A percentile compares a stretch with the other conserved stretches of the same genome.
These are phyloP conservation scores for Prinsepia uniflora DNA, from an alignment of 306 rosid species.

Conservation along the genomic window DNA sequence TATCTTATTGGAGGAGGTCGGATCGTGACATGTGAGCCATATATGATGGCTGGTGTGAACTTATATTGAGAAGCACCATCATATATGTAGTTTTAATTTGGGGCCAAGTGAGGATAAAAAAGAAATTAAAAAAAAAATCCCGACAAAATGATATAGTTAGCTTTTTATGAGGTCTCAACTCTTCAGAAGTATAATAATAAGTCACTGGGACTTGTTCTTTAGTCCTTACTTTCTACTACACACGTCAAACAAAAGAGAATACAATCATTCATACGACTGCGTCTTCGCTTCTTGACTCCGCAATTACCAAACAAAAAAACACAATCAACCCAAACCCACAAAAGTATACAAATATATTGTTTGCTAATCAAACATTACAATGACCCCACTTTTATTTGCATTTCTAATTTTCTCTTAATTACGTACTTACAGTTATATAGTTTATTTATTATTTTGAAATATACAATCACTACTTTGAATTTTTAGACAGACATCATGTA, in stretches of 20 bases:
- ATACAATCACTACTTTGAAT: too few relatives aligned
- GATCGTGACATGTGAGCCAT: too few relatives aligned
- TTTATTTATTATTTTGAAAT: too few relatives aligned
- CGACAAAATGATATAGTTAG: constrained; percentile 45
- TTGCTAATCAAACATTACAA: constrained; percentile 14
- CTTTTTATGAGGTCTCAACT: constrained; percentile 19
- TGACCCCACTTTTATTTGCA: constrained; percentile 25
- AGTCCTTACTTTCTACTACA: constrained; percentile 32
- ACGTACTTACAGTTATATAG: too few relatives aligned
- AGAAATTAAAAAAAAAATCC: neutral
- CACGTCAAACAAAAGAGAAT: constrained; percentile 11
- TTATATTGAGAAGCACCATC: constrained; percentile 41
- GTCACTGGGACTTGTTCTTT: constrained; percentile 21
- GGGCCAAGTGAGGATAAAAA: constrained; percentile 28
- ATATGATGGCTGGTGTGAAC: constrained; percentile 38
- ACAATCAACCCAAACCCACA: neutral
- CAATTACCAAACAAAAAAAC: constrained; percentile 43
- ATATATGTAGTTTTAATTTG: constrained; percentile 20
- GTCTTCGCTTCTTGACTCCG: constrained; percentile 70
- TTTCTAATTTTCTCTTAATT: too few relatives aligned
- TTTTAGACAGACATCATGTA: too few relatives aligned
- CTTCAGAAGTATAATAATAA: constrained; percentile 18
- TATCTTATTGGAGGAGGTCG: too few relatives aligned
- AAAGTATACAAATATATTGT: constrained; percentile 18
- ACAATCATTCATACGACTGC: constrained; percentile 38